Evolutionary conservation across 1,284 basidiomycete genomes (phyloP).

Genomic region (Malassezia brasiliensis): DNA sequence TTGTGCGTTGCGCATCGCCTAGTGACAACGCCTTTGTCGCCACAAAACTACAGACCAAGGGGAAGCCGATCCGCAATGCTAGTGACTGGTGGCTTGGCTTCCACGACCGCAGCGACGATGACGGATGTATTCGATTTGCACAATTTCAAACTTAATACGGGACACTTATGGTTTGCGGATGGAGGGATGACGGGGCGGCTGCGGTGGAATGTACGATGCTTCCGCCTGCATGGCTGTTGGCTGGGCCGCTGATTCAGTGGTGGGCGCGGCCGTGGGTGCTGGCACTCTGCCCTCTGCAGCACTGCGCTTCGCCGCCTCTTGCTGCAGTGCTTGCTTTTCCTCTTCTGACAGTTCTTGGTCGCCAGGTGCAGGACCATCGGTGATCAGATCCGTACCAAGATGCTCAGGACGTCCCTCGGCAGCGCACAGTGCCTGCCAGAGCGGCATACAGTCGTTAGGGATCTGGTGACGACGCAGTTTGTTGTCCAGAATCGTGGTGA

Average conservation of each 20-base stretch:
- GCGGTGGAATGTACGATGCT: slow-evolving; percentile 49
- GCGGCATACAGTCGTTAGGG: slow-evolving; percentile 25
- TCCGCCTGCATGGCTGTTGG: slow-evolving; percentile 16
- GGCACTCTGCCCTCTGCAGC: not conserved
- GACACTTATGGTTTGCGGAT: not conserved
- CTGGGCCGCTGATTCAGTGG: too few relatives aligned
- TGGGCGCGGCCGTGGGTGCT: too few relatives aligned
- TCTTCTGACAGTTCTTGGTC: slow-evolving; percentile 27
- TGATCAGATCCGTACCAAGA: slow-evolving; percentile 34
- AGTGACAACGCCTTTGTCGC: slow-evolving; percentile 8
- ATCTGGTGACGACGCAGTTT: slow-evolving; percentile 19
- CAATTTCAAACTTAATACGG: too few relatives aligned
- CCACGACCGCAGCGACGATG: slow-evolving; percentile 22
- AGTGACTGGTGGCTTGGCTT: slow-evolving; percentile 28
- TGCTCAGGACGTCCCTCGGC: slow-evolving; percentile 33
- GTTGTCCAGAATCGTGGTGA: slow-evolving; percentile 26
- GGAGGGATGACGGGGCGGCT: not conserved
- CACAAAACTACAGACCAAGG: slow-evolving; percentile 17
- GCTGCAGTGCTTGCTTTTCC: slow-evolving; percentile 38
- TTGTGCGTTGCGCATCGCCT: slow-evolving; percentile 8
- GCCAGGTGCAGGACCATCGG: slow-evolving; percentile 31
- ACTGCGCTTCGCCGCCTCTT: slow-evolving; percentile 18
- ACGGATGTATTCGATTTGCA: slow-evolving; percentile 9
- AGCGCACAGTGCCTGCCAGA: slow-evolving; percentile 40
- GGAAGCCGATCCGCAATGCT: slow-evolving; percentile 22